Evolutionary conservation across 306 rosid species (phyloP), one percentile per base, ranked within the genome.

Genomic region (Ziziphus jujuba): DNA sequence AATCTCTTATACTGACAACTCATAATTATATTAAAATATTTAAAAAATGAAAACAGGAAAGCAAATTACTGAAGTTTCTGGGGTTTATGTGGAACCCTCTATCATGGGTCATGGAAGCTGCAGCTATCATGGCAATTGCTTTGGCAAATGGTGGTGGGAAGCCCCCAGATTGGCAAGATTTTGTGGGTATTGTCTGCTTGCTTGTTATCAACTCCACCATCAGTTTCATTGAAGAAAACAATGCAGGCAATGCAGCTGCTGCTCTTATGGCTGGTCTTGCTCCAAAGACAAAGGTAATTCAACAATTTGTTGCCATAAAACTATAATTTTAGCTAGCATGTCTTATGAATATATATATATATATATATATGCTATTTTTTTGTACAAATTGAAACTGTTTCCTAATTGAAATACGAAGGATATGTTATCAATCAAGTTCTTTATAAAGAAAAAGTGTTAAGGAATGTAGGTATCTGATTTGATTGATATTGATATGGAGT

Each of bases 181-280:
- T 93, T 63, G 86, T 93, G 1, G 98, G 98, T 75, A 93, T 93
- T 40, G 20, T 90, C 20, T 82, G 89, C 72, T 69, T 93, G 81
- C 74, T 93, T 76, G 65, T 93, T n/a, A 90, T 93, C 74, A 93
- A 93, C 81, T 93, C 98, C 53, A 93, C 96, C 57, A 93, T 93
- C 81, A 90, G 97, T 88, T 93, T 93, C 82, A 86, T 93, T 68
- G 98, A 93, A 84, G 98, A 93, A 77, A 93, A 93, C 60, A 93
- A 93, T 72, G 98, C 98, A 2, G 98, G 98, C 43, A 93, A 93
- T 79, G 98, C 98, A 19, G 98, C 98, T 28, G 98, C 98, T 35
- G 98, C 98, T 19, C 98, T 93, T 47, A 93, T 93, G 98, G 97
- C 97, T 53, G 90, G 98, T 73, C 98, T 93, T 82, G 98, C 98